Base-by-base conservation (phyloP, 2,329 filamentous ascomycete genomes). In the Tetracladium maxilliforme region DNA sequence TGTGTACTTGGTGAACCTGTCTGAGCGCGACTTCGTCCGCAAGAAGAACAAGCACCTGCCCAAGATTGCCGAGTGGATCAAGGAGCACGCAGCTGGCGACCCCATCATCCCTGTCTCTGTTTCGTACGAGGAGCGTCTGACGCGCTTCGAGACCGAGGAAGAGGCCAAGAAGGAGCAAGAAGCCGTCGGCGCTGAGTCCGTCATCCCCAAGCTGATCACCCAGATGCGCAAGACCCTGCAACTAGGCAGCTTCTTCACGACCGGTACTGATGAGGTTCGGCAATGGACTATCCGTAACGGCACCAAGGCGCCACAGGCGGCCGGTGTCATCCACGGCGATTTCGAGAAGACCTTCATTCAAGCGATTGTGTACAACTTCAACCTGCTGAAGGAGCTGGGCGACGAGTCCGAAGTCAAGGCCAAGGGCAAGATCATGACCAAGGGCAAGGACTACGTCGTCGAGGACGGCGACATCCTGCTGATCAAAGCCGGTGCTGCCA, bases 331-430 rank as follows among this genome's bases (percentile, higher is more conserved):
- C 40, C 90, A 98, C 58, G 82, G 77, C 38, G 90, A 98, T 51
- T 95, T 98, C 39, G 90, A 98, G 56, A 98, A 98, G 74, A 98
- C 92, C 1, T 98, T 98, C 50, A 98, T 98, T 43, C 92, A 98
- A 58, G 79, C 67, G 34, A 68, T 98, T 35, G 84, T 94, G 16
- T 95, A 92, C 61, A 95, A 93, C 61, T 98, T 72, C 56, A 62
- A 49, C 14, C 57, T 66, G 3, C 60, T 98, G 27, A 83, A 77
- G 58, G 90, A 95, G 55, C 61, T 80, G 24, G 87, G 87, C 26
- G 83, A 92, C 36, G 90, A 98, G 61, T 62, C 72, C 14, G 70
- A 79, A 38, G 80, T 94, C 38, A 92, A 86, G 64, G 70, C 87
- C 14, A 87, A 87, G 54, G 90, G 90, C 43, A 98, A 98, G 64